Base-by-base conservation (phyloP, 2,329 filamentous ascomycete genomes). In the Colletotrichum graminicola region DNA sequence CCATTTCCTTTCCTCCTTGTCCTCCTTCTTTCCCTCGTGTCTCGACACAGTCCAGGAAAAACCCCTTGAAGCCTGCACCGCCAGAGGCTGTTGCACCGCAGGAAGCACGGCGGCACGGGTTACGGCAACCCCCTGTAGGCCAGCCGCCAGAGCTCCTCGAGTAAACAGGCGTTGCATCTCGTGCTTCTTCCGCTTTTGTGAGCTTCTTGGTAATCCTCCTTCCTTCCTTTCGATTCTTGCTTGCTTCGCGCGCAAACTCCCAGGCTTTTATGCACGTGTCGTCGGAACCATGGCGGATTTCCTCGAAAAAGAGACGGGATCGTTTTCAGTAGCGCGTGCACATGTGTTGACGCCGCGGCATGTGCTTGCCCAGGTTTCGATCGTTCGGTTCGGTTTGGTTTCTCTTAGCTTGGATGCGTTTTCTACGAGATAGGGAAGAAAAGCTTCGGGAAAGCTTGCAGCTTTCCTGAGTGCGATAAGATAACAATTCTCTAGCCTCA, bases 1-100 rank as follows among this genome's bases (percentile, higher is more conserved):
- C 94, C 95, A 98, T 84, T 93, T 84, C 73, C 92, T 87, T 66
- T 84, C 83, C 47, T 73, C 6, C 41, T 49, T 39, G 7, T 71
- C 54, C 6, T 18, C 32, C 21, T 39, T 56, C n/a, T 39, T 36
- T n/a, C 39, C 32, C 7, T 66, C 56, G 26, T 29, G 36, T 54
- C 39, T 66, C 5, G 61, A 51, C 12, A 75, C 74, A 1, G 79
- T 80, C 39, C 75, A 66, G 6, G 78, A 77, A 26, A 82, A 78
- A 67, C 67, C 66, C 41, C 77, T 76, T 34, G 49, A 57, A 51
- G 36, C 26, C 21, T 36, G 55, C 41, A 49, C 34, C 21, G 29
- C 21, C 59, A 34, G 52, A 34, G 36, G 39, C 41, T 39, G 21
- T 23, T 54, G 52, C 23, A 23, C n/a, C 11, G 52, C 32, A 29